Base-by-base conservation (phyloP, 345 rosid genomes). In the Eutrema heterophyllum region DNA sequence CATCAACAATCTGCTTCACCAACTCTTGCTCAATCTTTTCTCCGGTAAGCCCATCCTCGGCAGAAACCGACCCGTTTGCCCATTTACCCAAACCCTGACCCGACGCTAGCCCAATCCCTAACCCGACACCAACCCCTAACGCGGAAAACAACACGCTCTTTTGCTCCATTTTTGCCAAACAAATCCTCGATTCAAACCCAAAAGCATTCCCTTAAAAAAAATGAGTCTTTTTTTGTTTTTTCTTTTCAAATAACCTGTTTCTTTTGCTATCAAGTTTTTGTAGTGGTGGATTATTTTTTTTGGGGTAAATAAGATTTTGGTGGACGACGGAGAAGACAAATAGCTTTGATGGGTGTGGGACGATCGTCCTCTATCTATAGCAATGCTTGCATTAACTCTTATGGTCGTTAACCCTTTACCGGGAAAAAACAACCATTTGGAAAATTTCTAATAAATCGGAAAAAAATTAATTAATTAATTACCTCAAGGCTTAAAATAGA, bases 11-110 rank as follows among this genome's bases (percentile, higher is more conserved):
- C 79, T 77, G 97, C 67, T 84, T 90, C 74, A 80, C 52, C 86
- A 92, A 75, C 85, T 96, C 99, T 52, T 85, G 93, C 80, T 86
- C 94, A 79, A 96, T 88, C 89, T 87, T 87, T 78, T 78, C 89
- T 52, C 81, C 82, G 21, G 81, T 71, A 1, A 72, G 73, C 1
- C 64, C 77, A 76, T 84, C 91, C 5, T 79, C 71, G 0, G 71
- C 73, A 40, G 78, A 78, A 76, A 35, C 69, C 7, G 78, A 38
- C 54, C 73, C 83, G 45, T 82, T 80, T 13, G 83, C 77, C 92
- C 89, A 89, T 82, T 84, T 80, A 59, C 87, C 79, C 72, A 86
- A 77, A 59, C 81, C 83, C 54, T 87, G 88, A 43, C 97, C 90
- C 10, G 98, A 89, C n/a, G 95, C 97, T 81, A 89, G 78, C 45